Evolutionary conservation across 768 basidiomycete species (phyloP).

Genomic region (Russula compacta): DNA sequence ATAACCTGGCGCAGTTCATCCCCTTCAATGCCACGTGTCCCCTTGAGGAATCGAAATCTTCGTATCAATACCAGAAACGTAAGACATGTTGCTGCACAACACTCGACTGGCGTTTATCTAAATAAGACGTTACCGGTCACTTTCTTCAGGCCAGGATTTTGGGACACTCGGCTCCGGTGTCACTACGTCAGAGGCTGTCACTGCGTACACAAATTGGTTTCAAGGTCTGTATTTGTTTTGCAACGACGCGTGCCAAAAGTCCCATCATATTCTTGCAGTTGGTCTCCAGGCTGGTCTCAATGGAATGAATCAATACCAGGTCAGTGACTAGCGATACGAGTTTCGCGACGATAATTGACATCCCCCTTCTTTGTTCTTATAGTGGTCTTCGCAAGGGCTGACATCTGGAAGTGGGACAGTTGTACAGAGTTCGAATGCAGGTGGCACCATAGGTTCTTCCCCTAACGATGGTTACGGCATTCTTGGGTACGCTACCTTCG

Average conservation of each 20-base stretch:
- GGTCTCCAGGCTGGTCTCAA: neutral
- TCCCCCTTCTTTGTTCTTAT: neutral
- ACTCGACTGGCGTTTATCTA: neutral
- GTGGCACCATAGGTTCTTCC: conserved; percentile 3
- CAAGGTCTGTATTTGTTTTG: conserved; percentile 1
- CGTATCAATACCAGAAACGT: conserved; percentile 1
- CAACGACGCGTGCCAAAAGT: neutral
- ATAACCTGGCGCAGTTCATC: conserved; percentile 23
- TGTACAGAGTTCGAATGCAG: neutral
- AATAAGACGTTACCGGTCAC: neutral
- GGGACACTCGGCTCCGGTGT: neutral
- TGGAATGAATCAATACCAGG: conserved; percentile 17
- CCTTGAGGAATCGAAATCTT: neutral
- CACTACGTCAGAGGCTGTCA: neutral
- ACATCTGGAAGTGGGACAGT: conserved; percentile 2
- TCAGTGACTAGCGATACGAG: neutral
- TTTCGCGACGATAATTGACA: neutral
- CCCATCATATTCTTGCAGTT: neutral
- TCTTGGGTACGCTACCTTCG: conserved; percentile 8
- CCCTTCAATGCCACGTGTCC: conserved; percentile 26
- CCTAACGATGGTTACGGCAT: conserved; percentile 19
- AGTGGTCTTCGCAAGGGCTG: conserved; percentile 13
- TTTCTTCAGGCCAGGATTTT: conserved; percentile 6
- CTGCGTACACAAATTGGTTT: conserved; percentile 10
- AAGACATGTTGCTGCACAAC: neutral